These are phyloP conservation scores for Ambrosia hybrid DNA, from an alignment of 140 eudicot genomes.

Conservation along the genomic window DNA sequence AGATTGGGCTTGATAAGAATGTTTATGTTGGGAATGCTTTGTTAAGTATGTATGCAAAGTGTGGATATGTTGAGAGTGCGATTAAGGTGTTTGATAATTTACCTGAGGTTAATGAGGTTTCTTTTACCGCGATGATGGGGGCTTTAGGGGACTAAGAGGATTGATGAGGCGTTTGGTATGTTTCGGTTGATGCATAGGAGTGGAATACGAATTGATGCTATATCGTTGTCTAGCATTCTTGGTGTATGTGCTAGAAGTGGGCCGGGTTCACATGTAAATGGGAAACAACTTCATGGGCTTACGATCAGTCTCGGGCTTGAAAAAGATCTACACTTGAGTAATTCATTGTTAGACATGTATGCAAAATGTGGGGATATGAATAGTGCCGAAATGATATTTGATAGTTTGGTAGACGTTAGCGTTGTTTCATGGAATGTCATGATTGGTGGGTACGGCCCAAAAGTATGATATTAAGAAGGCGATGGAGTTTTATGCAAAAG, in stretches of 20 bases:
- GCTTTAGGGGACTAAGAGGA: constrained; percentile 56
- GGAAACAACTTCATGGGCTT: constrained; percentile 60
- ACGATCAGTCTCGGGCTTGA: constrained; percentile 58
- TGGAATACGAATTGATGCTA: too few species aligned
- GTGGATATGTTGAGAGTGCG: constrained; percentile 17
- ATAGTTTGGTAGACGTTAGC: constrained; percentile 41
- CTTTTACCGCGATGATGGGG: constrained; percentile 74
- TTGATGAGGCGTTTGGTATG: constrained; percentile 60
- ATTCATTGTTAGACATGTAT: constrained; percentile 79
- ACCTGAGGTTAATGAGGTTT: constrained; percentile 71
- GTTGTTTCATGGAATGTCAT: constrained; percentile 35
- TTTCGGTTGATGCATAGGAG: constrained; percentile 25
- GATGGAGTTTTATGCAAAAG: constrained; percentile 50
- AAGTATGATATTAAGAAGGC: constrained; percentile 44
- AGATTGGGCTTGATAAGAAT: too few species aligned
- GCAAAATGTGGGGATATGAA: constrained; percentile 67
- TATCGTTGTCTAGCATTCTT: too few species aligned
- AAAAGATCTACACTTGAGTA: constrained; percentile 57
- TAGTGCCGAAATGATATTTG: constrained; percentile 60
- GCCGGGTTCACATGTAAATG: constrained; percentile 28
- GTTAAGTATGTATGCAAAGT: too few species aligned
- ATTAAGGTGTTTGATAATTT: constrained; percentile 54
- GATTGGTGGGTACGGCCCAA: constrained; percentile 78
- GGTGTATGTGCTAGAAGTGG: constrained; percentile 24
- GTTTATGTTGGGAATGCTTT: too few species aligned